Evolutionary conservation across 1,139 yeast genomes (phyloP), one percentile per base, ranked within the genome.

Genomic region (Lodderomyces metapsilosis): DNA sequence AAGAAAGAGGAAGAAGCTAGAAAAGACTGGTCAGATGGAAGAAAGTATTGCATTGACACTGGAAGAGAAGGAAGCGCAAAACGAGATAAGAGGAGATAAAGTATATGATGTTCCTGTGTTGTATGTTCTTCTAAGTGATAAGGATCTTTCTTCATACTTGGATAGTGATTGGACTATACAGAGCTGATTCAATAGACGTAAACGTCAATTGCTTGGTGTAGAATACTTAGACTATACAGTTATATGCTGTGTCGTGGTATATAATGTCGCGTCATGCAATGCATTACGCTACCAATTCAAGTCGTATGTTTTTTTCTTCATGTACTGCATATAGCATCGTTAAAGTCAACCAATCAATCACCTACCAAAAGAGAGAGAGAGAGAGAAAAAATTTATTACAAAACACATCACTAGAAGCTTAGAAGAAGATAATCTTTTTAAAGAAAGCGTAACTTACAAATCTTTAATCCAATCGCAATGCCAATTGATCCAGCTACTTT

Each of bases 401-500:
- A n/a, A n/a, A n/a, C n/a, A n/a, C n/a, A n/a, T n/a, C n/a, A n/a
- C n/a, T n/a, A n/a, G n/a, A n/a, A n/a, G n/a, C n/a, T n/a, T n/a
- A n/a, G n/a, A n/a, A n/a, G n/a, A n/a, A n/a, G n/a, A n/a, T n/a
- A n/a, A n/a, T n/a, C n/a, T n/a, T n/a, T n/a, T n/a, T n/a, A n/a
- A n/a, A n/a, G n/a, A n/a, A n/a, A n/a, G n/a, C n/a, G n/a, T n/a
- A n/a, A n/a, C n/a, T n/a, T n/a, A n/a, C n/a, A n/a, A n/a, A n/a
- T n/a, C n/a, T n/a, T n/a, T n/a, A n/a, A n/a, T n/a, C n/a, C n/a
- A n/a, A n/a, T n/a, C n/a, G n/a, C 15, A 38, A 71, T 71, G 77
- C 73, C 76, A 49, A 56, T 71, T 48, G 76, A 71, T 59, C 62
- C 70, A 51, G 76, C 69, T 52, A 70, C 58, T 53, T 72, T 72